Base-by-base conservation (phyloP, 2,329 filamentous ascomycete genomes). In the Colletotrichum eleusines region DNA sequence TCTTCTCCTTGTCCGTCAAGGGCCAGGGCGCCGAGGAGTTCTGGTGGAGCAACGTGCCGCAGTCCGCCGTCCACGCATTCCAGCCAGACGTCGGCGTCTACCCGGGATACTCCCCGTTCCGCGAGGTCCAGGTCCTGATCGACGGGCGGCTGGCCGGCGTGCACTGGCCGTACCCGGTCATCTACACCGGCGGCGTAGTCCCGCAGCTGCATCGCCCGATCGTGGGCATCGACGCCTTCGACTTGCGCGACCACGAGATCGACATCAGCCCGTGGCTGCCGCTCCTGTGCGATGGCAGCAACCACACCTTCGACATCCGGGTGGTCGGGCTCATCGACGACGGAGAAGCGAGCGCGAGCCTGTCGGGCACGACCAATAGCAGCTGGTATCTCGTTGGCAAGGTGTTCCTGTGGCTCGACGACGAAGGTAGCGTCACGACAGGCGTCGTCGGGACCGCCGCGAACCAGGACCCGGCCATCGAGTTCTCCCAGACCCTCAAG, bases 371-470 rank as follows among this genome's bases (percentile, higher is more conserved):
- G 0, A 88, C 92, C 3, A 88, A 85, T 18, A 86, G 85, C 63
- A 89, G 89, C 76, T 96, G 93, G 94, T 86, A 92, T 20, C 86
- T 96, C 1, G 92, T 90, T 0, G 93, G 92, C 48, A 96, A 95
- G 79, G 84, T 95, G 16, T 95, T 96, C 77, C 75, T 94, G 18
- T 96, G 92, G 89, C 84, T 91, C 0, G 89, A 91, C 74, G 77
- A 81, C 3, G 76, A 78, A 5, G 81, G 77, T 11, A 85, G 83
- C 28, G 77, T 88, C 63, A 90, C 89, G 0, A 89, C 85, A 1
- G 88, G 87, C 12, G 76, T 75, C 6, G 51, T 77, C 3, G 82
- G 83, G 1, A 75, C 46, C 1, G 70, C 82, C 12, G 61, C 72
- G 8, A 72, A 66, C 55, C 74, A 61, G 42, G 80, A 66, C 0